A percentile compares a stretch with the other conserved stretches of the same genome.
Conservation (phyloP, 208 protist species). For the Acanthamoeba triangularis region DNA sequence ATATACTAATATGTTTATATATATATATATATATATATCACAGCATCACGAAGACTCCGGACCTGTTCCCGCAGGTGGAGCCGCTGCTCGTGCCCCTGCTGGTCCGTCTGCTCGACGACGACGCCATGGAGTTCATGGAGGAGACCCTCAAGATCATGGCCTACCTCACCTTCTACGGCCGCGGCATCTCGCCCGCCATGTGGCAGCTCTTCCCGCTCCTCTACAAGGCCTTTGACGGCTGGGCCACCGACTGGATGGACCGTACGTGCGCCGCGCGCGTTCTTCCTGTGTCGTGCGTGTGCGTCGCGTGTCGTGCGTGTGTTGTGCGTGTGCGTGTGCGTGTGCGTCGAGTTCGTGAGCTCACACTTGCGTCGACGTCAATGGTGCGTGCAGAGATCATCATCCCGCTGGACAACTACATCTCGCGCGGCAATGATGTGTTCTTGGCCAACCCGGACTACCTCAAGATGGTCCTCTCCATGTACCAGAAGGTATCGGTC, state of each 20-base stretch:
- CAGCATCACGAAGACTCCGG: constrained; percentile 8
- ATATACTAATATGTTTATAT: too few species aligned
- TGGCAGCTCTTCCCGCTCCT: constrained; percentile 66
- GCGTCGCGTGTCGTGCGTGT: too few species aligned
- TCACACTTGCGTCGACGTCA: not conserved
- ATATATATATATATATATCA: not conserved
- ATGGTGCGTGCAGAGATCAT: constrained; percentile 16
- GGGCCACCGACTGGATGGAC: constrained; percentile 69
- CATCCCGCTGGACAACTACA: constrained; percentile 69
- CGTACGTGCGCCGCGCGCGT: not conserved
- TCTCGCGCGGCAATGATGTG: constrained; percentile 26
- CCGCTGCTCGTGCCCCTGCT: constrained; percentile 34
- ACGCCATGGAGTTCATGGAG: constrained; percentile 56
- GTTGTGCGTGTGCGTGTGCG: too few species aligned
- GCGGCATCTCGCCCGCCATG: constrained; percentile 9
- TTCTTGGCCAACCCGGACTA: constrained; percentile 31
- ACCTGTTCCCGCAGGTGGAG: constrained; percentile 43
- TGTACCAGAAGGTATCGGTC: constrained; percentile 39
- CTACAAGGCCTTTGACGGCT: constrained; percentile 55
- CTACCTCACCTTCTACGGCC: constrained; percentile 62
- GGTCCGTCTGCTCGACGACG: not conserved
- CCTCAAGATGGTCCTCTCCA: constrained; percentile 58
- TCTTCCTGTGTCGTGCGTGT: too few species aligned
- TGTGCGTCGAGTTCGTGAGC: not conserved
- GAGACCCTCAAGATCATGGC: constrained; percentile 65